Percentiles rank a stretch among this genome's conserved stretches.
phyloP scores from a whole-genome alignment of 352 stramenopile genomes.

The Phytopythium montanum region DNA sequence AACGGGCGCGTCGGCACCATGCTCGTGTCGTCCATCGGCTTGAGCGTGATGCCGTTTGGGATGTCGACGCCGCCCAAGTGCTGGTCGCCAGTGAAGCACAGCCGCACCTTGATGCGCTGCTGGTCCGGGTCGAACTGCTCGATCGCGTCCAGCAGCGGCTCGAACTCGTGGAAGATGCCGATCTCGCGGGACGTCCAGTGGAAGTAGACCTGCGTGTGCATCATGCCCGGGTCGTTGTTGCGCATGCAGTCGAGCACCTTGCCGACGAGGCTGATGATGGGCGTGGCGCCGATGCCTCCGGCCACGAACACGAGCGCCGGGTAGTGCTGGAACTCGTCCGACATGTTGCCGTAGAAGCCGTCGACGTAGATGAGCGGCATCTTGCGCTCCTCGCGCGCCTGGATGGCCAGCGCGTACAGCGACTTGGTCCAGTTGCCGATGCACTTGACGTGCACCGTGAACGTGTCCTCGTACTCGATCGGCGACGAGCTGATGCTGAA shows the following conservation, averaged over 20 bases:
- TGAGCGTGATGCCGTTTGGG: conserved; percentile 68
- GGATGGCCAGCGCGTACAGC: conserved; percentile 70
- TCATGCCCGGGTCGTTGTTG: conserved; percentile 71
- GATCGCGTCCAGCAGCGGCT: conserved; percentile 73
- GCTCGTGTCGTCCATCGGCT: conserved; percentile 81
- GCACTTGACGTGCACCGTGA: conserved; percentile 80
- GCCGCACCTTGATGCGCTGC: conserved; percentile 57
- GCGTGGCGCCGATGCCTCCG: conserved; percentile 87
- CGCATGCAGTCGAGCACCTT: conserved; percentile 82
- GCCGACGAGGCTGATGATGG: conserved; percentile 85
- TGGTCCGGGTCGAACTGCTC: conserved; percentile 71
- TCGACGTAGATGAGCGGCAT: conserved; percentile 82
- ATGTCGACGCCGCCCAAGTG: conserved; percentile 69
- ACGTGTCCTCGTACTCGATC: conserved; percentile 81
- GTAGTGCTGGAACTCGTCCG: conserved; percentile 81
- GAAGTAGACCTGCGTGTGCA: conserved; percentile 75
- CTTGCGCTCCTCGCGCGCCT: conserved; percentile 71
- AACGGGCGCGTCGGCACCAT: conserved; percentile 76
- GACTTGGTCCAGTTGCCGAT: conserved; percentile 78
- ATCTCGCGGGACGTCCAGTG: conserved; percentile 84
- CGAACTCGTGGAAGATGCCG: conserved; percentile 84
- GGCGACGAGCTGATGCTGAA: conserved; percentile 86
- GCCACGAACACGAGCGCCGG: conserved; percentile 72
- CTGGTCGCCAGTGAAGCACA: conserved; percentile 82
- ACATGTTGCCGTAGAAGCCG: conserved; percentile 84